Evolutionary conservation across 2,329 filamentous ascomycete genomes (phyloP), one percentile per base, ranked within the genome.

Genomic region (Arthrobotrys sinensis): DNA sequence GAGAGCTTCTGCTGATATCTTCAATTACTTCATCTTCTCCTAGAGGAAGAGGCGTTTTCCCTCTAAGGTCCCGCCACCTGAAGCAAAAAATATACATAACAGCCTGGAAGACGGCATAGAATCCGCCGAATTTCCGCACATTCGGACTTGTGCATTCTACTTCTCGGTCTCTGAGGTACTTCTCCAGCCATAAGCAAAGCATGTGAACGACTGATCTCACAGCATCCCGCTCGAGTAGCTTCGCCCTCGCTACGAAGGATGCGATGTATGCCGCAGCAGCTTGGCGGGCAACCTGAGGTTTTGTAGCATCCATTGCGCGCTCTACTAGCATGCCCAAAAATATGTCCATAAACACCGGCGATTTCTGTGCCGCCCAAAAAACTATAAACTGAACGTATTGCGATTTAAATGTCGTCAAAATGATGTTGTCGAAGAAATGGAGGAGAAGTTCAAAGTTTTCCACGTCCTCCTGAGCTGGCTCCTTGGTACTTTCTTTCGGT

Each of bases 81-180:
- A 99, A 99, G 86, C 96, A 99, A 85, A 97, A 97, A 76, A 97
- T 95, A 86, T 97, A 97, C 24, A 97, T 88, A 1, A 96, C 87
- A 0, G 94, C 94, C 84, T 97, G 94, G n/a, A 92, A 90, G 57
- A 94, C 90, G 16, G 92, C 91, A 84, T 97, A 97, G 85, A 96
- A 97, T 12, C 92, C 90, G 57, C 91, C 90, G 83, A 95, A 97
- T 55, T 92, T 91, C 79, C 91, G 90, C 71, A 96, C 88, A 83
- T 99, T 94, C 0, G 96, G 96, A 2, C 93, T 94, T 14, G 90
- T 90, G 83, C 94, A 97, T 34, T 88, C 86, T 4, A 88, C 86
- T 83, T 97, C 92, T 83, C 94, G 91, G 55, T 90, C 87, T 12
- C 86, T 84, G n/a, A 93, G 91, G 82, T 96, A 90, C 46, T 88